A percentile compares a stretch with the other conserved stretches of the same genome.
Conservation (phyloP, 176 grass and related monocot species). For the Olyra latifolia region DNA sequence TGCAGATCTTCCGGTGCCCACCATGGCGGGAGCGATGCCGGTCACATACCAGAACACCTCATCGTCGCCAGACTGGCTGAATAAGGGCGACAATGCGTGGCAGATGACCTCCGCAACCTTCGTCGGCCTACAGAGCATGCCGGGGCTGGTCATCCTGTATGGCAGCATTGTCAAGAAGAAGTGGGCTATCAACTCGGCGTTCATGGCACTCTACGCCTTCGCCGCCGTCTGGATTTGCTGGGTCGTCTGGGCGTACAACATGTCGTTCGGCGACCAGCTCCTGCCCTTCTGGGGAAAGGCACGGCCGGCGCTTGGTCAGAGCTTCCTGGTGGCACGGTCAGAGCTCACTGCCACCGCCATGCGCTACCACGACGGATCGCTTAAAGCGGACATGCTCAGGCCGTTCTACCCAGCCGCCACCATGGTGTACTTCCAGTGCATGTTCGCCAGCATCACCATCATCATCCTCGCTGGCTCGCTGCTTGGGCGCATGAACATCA, state of each 20-base stretch:
- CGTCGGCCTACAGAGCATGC: slow-evolving; percentile 61
- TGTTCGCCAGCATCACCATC: slow-evolving; percentile 63
- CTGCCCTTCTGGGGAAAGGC: slow-evolving; percentile 82
- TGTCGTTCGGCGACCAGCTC: slow-evolving; percentile 61
- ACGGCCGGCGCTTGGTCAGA: slow-evolving; percentile 28
- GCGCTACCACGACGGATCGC: background rate
- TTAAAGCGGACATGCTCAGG: slow-evolving; percentile 32
- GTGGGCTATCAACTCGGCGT: slow-evolving; percentile 79
- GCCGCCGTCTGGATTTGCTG: slow-evolving; percentile 63
- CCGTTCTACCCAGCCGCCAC: slow-evolving; percentile 53
- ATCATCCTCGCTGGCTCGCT: slow-evolving; percentile 66
- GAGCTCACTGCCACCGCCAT: slow-evolving; percentile 43
- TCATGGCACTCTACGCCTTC: slow-evolving; percentile 82
- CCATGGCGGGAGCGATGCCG: slow-evolving; percentile 22
- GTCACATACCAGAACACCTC: slow-evolving; percentile 45
- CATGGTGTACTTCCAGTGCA: slow-evolving; percentile 67
- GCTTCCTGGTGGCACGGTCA: slow-evolving; percentile 47
- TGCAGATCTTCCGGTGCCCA: background rate
- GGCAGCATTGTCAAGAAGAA: slow-evolving; percentile 92
- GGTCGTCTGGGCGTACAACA: slow-evolving; percentile 61
- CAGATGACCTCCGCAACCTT: slow-evolving; percentile 55
- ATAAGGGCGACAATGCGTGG: slow-evolving; percentile 75
- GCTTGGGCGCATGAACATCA: slow-evolving; percentile 72
- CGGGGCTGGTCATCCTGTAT: slow-evolving; percentile 67
- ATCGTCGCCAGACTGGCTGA: slow-evolving; percentile 50